A percentile compares a stretch with the other conserved stretches of the same genome.
These are phyloP conservation scores for Nitzschia sp. DNA, from an alignment of 108 stramenopile species.

Conservation along the genomic window DNA sequence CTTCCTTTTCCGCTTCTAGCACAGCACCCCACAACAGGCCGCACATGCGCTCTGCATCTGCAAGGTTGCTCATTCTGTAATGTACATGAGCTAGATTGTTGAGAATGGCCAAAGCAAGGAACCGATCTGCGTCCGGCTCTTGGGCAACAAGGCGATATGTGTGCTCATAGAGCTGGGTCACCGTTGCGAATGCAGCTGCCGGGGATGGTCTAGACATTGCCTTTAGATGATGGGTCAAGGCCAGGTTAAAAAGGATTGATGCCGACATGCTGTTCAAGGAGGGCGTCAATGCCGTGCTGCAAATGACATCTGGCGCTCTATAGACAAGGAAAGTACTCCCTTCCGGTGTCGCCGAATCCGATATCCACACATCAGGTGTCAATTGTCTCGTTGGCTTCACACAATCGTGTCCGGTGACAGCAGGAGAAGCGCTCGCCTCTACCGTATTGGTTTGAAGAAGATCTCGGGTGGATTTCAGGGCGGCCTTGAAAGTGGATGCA, in stretches of 20 bases:
- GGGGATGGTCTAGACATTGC: not conserved
- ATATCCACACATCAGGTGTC: not conserved
- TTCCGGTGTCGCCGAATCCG: not conserved
- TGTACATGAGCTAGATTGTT: slow-evolving; percentile 2
- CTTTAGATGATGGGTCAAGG: not conserved
- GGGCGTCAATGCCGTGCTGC: not conserved
- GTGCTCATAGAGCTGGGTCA: not conserved
- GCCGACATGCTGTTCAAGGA: not conserved
- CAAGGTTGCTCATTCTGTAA: not conserved
- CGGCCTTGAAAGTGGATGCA: not conserved
- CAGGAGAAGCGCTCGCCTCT: not conserved
- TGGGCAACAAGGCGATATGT: not conserved
- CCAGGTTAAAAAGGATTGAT: slow-evolving; percentile 1
- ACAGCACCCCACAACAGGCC: slow-evolving; percentile 2
- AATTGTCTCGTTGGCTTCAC: not conserved
- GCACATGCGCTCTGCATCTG: not conserved
- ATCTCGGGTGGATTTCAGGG: not conserved
- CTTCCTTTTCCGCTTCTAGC: not conserved
- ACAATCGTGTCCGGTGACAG: not conserved
- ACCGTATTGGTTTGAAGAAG: not conserved
- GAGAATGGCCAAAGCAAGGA: not conserved
- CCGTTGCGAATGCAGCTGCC: not conserved
- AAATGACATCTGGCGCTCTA: not conserved
- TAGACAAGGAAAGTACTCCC: not conserved
- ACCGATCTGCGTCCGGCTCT: not conserved